Conservation (phyloP, 2,329 filamentous ascomycete genomes). For the Sporothrix pallida region DNA sequence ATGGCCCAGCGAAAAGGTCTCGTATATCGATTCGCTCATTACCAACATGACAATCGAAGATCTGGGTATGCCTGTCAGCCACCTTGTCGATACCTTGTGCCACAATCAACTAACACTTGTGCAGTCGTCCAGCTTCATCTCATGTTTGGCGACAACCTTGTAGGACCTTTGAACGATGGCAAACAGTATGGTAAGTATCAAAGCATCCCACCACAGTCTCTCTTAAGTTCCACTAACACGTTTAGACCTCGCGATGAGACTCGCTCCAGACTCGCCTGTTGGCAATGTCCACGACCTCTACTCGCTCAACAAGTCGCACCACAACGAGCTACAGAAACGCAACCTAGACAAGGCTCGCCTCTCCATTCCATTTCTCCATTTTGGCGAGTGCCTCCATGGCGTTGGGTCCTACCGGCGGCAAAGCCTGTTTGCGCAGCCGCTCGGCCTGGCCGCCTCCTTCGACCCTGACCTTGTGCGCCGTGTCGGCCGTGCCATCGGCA, state of each 20-base stretch:
- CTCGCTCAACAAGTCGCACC: constrained; percentile 19
- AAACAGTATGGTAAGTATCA: neutral
- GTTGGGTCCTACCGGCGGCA: constrained; percentile 27
- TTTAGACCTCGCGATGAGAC: neutral
- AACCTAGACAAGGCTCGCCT: constrained; percentile 4
- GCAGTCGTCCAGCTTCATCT: constrained; percentile 21
- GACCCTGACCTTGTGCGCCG: constrained; percentile 17
- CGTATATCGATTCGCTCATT: neutral
- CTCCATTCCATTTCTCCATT: constrained; percentile 18
- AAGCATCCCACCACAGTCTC: too few relatives aligned
- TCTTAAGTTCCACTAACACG: neutral
- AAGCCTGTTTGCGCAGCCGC: constrained; percentile 25
- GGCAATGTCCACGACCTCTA: constrained; percentile 29
- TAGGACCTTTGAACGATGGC: neutral
- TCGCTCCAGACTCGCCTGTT: constrained; percentile 2
- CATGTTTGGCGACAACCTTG: constrained; percentile 27
- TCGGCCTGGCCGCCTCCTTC: constrained; percentile 25
- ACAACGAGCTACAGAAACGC: constrained; percentile 22
- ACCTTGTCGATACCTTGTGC: neutral
- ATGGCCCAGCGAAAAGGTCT: neutral
- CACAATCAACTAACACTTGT: neutral
- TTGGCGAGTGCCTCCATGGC: constrained; percentile 31
- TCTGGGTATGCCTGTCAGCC: neutral
- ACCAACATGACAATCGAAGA: constrained; percentile 19
- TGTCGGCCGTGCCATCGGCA: constrained; percentile 12